Conservation (phyloP, 805 yeast species). For the Wickerhamomyces alni region DNA sequence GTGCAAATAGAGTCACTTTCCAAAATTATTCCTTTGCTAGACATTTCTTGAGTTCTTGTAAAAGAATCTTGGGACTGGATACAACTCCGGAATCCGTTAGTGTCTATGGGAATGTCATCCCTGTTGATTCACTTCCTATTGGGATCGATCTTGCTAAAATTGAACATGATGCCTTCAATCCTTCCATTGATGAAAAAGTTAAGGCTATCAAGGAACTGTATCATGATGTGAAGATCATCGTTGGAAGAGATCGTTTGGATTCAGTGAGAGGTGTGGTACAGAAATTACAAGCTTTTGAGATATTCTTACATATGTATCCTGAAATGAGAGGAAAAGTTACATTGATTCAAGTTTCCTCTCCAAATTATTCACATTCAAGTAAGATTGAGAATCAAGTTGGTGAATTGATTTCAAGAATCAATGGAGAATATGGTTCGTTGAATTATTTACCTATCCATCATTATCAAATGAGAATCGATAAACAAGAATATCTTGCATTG, state of each 20-base stretch:
- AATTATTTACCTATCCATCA: constrained; percentile 87
- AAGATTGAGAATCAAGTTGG: constrained; percentile 74
- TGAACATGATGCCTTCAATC: constrained; percentile 47
- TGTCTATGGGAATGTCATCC: constrained; percentile 72
- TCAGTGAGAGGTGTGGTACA: constrained; percentile 90
- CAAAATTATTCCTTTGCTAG: constrained; percentile 83
- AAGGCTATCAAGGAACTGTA: constrained; percentile 57
- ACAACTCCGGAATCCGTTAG: constrained; percentile 45
- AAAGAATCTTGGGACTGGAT: constrained; percentile 74
- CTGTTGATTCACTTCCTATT: constrained; percentile 74
- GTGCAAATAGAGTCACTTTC: constrained; percentile 80
- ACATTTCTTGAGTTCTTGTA: constrained; percentile 87
- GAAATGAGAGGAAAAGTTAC: constrained; percentile 87
- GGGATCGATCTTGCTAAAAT: constrained; percentile 79
- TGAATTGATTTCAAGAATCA: constrained; percentile 77
- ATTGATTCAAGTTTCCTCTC: constrained; percentile 86
- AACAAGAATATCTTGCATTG: constrained; percentile 84
- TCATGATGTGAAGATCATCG: constrained; percentile 66
- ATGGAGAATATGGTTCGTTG: constrained; percentile 77
- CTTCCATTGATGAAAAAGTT: constrained; percentile 54
- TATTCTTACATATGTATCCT: constrained; percentile 85
- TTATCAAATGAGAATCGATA: constrained; percentile 82
- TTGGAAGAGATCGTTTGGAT: constrained; percentile 93
- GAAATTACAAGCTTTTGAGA: constrained; percentile 85
- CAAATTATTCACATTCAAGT: constrained; percentile 42